These are phyloP conservation scores for Pholiota adiposa DNA, from an alignment of 1,284 basidiomycete genomes.

Conservation along the genomic window DNA sequence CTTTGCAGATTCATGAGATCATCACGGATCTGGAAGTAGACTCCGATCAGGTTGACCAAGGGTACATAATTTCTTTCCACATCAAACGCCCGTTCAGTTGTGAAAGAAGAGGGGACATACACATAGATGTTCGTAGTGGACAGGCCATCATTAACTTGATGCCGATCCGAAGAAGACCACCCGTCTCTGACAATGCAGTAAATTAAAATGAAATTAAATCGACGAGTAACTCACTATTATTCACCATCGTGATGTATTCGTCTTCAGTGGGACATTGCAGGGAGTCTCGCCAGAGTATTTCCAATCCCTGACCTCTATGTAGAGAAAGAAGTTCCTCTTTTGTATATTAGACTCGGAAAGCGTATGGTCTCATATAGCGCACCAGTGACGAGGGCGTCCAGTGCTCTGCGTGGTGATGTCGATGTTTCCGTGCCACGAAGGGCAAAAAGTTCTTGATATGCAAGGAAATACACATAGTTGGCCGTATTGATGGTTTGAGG, in stretches of 20 bases:
- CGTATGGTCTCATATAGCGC: not conserved
- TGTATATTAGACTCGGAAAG: not conserved
- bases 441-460: slow-evolving; percentile 77
- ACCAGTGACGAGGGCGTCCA: slow-evolving; percentile 77
- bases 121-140: slow-evolving; percentile 62
- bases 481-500: slow-evolving; percentile 98
- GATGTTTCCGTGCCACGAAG: slow-evolving; percentile 47
- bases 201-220: not conserved
- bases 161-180: slow-evolving; percentile 91
- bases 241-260: slow-evolving; percentile 96
- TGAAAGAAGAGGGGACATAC: slow-evolving; percentile 49
- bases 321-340: slow-evolving; percentile 87
- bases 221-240: slow-evolving; percentile 76
- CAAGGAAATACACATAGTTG: slow-evolving; percentile 96
- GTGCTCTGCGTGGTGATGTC: slow-evolving; percentile 35
- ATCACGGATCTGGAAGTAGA: slow-evolving; percentile 96
- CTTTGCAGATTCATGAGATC: slow-evolving; percentile 97
- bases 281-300: slow-evolving; percentile 94
- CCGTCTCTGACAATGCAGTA: slow-evolving; percentile 75
- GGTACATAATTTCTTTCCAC: slow-evolving; percentile 94
- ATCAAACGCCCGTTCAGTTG: too few relatives aligned
- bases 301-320: slow-evolving; percentile 95
- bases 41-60: slow-evolving; percentile 91
- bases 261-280: slow-evolving; percentile 93
- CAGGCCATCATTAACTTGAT: slow-evolving; percentile 98